These are phyloP conservation scores for Hypoxylon lienhwacheense DNA, from an alignment of 495 filamentous ascomycete genomes.

Conservation along the genomic window DNA sequence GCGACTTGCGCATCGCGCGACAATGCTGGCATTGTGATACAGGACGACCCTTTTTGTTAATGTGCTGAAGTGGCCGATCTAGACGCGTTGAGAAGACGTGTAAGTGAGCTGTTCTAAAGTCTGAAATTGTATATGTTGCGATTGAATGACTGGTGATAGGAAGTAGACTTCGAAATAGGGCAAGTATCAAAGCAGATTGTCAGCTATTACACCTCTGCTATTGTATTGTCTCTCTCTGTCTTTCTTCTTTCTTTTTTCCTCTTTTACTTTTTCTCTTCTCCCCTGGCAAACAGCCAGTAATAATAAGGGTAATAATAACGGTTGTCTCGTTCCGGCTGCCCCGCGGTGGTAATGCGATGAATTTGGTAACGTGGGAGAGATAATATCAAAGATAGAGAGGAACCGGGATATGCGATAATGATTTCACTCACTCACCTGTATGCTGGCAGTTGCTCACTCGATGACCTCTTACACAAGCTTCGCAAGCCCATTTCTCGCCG, in stretches of 20 bases:
- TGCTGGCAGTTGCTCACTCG: constrained; percentile 94
- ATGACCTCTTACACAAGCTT: constrained; percentile 92
- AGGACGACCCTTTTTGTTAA: constrained; percentile 97
- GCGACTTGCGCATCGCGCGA: constrained; percentile 94
- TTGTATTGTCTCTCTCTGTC: too few species aligned
- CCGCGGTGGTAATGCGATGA: constrained; percentile 35
- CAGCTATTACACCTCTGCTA: too few species aligned
- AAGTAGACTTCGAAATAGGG: too few species aligned
- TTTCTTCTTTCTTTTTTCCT: background rate
- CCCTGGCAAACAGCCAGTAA: background rate
- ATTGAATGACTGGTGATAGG: too few species aligned
- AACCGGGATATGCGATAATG: constrained; percentile 24
- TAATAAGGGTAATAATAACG: constrained; percentile 3
- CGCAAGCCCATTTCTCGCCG: constrained; percentile 89
- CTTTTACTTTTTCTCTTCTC: background rate
- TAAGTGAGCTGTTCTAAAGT: constrained; percentile 30
- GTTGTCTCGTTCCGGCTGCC: constrained; percentile 30
- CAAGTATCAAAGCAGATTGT: too few species aligned
- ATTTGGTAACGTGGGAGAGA: background rate
- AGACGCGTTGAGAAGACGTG: constrained; percentile 28
- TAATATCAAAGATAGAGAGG: constrained; percentile 7
- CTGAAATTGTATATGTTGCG: too few species aligned
- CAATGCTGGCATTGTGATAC: constrained; percentile 99
- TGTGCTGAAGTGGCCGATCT: constrained; percentile 93
- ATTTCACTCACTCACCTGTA: constrained; percentile 61